Evolutionary conservation across 1,284 basidiomycete genomes (phyloP).

Genomic region (Rhodotorula sp.): DNA sequence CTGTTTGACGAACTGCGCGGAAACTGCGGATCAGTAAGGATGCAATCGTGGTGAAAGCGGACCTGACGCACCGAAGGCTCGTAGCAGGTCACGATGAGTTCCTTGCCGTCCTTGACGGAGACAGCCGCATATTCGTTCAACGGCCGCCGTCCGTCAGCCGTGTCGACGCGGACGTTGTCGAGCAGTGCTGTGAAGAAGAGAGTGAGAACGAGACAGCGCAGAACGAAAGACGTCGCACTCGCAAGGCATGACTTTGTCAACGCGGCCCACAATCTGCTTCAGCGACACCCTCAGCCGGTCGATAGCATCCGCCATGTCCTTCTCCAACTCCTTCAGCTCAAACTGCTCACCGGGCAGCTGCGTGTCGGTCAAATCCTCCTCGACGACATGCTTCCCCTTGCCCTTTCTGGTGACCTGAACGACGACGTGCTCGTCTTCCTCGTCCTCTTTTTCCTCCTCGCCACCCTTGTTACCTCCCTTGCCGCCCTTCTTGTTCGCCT

Average conservation of each 20-base stretch:
- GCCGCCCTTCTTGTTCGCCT: conserved; percentile 23
- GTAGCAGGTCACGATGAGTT: conserved; percentile 37
- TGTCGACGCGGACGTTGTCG: conserved; percentile 34
- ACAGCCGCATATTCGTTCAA: conserved; percentile 39
- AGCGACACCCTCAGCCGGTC: conserved; percentile 35
- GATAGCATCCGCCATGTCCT: conserved; percentile 26
- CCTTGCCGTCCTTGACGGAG: conserved; percentile 38
- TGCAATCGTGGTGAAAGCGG: not conserved
- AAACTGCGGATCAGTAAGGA: too few relatives aligned
- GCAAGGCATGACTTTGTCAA: conserved; percentile 37
- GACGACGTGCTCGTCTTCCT: conserved; percentile 3
- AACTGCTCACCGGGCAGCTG: conserved; percentile 33
- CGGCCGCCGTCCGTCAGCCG: conserved; percentile 32
- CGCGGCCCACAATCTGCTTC: conserved; percentile 39
- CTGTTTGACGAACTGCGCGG: conserved; percentile 25
- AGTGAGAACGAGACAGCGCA: not conserved
- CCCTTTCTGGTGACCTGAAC: conserved; percentile 21
- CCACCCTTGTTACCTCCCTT: conserved; percentile 17
- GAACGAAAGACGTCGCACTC: not conserved
- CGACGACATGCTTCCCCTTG: conserved; percentile 30
- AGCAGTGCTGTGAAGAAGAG: conserved; percentile 18
- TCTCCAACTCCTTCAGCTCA: conserved; percentile 31
- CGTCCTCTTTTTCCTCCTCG: conserved; percentile 16
- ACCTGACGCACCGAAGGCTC: conserved; percentile 30
- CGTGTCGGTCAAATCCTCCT: conserved; percentile 21